phyloP scores from a whole-genome alignment of 2,329 filamentous ascomycete species.

The Pyrenophora tritici-repentis region DNA sequence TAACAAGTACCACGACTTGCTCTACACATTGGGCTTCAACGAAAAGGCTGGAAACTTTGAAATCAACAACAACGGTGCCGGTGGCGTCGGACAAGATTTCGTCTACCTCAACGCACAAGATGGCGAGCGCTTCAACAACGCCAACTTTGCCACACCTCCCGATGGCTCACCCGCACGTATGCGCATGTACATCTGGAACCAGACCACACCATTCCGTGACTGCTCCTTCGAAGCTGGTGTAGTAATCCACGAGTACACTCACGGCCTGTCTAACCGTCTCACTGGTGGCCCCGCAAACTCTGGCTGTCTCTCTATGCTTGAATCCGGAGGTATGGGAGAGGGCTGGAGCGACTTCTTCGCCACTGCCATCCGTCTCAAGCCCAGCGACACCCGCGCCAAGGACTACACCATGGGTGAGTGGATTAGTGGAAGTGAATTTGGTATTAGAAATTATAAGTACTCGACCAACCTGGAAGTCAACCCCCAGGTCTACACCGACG shows the following conservation, averaged over 20 bases:
- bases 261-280: constrained; percentile 60
- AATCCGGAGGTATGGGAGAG: constrained; percentile 63
- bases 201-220: constrained; percentile 56
- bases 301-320: constrained; percentile 54
- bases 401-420: constrained; percentile 59
- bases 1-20: constrained; percentile 64
- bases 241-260: constrained; percentile 58
- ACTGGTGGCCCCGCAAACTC: constrained; percentile 63
- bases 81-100: constrained; percentile 58
- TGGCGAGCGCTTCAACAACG: constrained; percentile 59
- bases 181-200: constrained; percentile 64
- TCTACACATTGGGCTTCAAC: constrained; percentile 63
- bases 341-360: constrained; percentile 64
- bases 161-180: constrained; percentile 55
- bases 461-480: constrained; percentile 57
- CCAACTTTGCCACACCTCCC: constrained; percentile 59
- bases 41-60: constrained; percentile 66
- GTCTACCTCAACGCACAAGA: constrained; percentile 64
- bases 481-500: constrained; percentile 56
- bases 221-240: constrained; percentile 64
- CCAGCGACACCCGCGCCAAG: constrained; percentile 52
- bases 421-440: constrained; percentile 51
- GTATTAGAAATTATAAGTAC: constrained; percentile 59
- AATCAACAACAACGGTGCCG: constrained; percentile 59
- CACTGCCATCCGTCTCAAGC: constrained; percentile 56